Evolutionary conservation across 2,329 filamentous ascomycete genomes (phyloP).

Genomic region (Fusarium miscanthi): DNA sequence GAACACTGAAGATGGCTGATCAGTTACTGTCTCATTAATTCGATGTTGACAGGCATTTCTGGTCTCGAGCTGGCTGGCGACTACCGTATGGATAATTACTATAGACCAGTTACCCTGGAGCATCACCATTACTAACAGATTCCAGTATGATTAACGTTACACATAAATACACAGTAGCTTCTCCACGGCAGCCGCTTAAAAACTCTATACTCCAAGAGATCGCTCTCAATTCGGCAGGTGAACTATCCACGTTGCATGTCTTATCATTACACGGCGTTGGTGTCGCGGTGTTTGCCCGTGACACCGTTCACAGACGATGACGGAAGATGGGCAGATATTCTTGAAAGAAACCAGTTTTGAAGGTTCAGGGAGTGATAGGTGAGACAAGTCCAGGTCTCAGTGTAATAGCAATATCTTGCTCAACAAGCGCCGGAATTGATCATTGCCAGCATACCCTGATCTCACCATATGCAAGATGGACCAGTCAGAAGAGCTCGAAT

Average conservation of each 20-base stretch:
- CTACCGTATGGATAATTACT: not conserved
- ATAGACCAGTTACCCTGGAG: slow-evolving; percentile 11
- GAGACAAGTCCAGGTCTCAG: not conserved
- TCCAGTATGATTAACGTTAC: not conserved
- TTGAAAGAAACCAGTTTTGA: not conserved
- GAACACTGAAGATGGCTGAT: not conserved
- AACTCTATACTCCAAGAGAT: not conserved
- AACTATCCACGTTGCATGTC: not conserved
- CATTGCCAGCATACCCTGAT: slow-evolving; percentile 6
- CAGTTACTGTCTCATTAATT: not conserved
- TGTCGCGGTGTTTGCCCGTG: not conserved
- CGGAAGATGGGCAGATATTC: not conserved
- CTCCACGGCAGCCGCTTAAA: slow-evolving; percentile 3
- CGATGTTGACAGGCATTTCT: not conserved
- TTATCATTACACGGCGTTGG: not conserved
- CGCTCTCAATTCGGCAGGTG: not conserved
- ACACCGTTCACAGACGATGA: not conserved
- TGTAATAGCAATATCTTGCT: not conserved
- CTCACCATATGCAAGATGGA: slow-evolving; percentile 12
- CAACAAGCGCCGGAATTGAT: not conserved
- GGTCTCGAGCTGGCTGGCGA: not conserved
- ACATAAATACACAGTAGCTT: not conserved
- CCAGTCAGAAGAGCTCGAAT: slow-evolving; percentile 8
- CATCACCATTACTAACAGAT: not conserved
- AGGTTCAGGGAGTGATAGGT: not conserved